A percentile compares a stretch with the other conserved stretches of the same genome.
Evolutionary conservation across 2,329 filamentous ascomycete genomes (phyloP).

Genomic region (Thelonectria discophora): DNA sequence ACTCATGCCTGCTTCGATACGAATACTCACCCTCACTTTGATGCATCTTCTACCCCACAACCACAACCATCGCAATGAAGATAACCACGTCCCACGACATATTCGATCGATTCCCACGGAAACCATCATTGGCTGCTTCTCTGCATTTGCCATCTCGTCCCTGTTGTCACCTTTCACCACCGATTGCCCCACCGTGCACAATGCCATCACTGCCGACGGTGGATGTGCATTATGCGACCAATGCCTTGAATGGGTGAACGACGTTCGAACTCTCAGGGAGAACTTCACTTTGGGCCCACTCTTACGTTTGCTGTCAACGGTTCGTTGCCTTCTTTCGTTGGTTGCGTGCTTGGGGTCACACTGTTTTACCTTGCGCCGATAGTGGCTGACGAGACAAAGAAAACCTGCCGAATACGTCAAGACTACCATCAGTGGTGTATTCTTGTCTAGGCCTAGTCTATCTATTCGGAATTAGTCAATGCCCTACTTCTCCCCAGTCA

Average conservation of each 20-base stretch:
- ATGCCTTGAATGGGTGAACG: not conserved
- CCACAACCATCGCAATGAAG: not conserved
- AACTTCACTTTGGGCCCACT: too few species aligned
- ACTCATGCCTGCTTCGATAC: too few species aligned
- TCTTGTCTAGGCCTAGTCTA: not conserved
- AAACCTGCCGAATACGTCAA: too few species aligned
- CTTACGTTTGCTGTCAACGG: too few species aligned
- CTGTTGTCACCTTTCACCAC: not conserved
- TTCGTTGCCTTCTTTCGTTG: too few species aligned
- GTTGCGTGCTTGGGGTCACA: too few species aligned
- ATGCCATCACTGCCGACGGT: not conserved
- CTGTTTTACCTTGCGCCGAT: too few species aligned
- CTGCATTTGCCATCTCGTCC: not conserved
- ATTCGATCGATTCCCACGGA: not conserved
- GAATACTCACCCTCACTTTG: too few species aligned
- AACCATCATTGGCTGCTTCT: not conserved
- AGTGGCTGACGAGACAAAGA: too few species aligned
- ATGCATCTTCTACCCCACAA: not conserved
- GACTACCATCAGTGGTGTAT: too few species aligned
- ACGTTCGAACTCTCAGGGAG: not conserved
- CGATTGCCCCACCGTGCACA: not conserved
- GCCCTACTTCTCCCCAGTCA: conserved; percentile 19
- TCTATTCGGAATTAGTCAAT: not conserved
- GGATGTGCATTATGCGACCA: not conserved
- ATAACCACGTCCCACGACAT: not conserved